A percentile compares a stretch with the other conserved stretches of the same genome.
phyloP scores from a whole-genome alignment of 2,329 filamentous ascomycete genomes.

The Davidsoniella virescens region DNA sequence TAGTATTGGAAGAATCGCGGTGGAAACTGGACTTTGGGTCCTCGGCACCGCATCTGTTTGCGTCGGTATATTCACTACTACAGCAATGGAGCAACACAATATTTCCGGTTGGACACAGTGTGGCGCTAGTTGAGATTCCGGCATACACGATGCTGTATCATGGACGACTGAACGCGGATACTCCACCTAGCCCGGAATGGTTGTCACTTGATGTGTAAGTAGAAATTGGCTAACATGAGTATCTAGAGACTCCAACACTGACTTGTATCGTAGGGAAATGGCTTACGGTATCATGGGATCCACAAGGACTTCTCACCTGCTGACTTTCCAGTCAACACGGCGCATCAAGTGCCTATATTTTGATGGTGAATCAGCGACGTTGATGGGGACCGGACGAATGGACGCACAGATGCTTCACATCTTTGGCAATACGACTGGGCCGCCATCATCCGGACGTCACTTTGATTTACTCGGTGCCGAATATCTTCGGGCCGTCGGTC shows the following conservation, averaged over 20 bases:
- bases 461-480: conserved; percentile 25
- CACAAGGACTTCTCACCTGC: conserved; percentile 26
- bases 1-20: conserved; percentile 14
- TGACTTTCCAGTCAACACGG: conserved; percentile 31
- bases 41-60: conserved; percentile 30
- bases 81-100: conserved; percentile 36
- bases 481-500: conserved; percentile 29
- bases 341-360: conserved; percentile 30
- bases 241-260: conserved; percentile 5
- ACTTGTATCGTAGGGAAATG: conserved; percentile 25
- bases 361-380: conserved; percentile 32
- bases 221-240: background rate
- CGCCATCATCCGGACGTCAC: conserved; percentile 10
- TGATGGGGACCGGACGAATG: conserved; percentile 30
- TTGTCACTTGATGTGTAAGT: conserved; percentile 31
- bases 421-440: conserved; percentile 29
- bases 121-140: conserved; percentile 29
- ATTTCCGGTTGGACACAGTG: conserved; percentile 32
- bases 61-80: conserved; percentile 28
- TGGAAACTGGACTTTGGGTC: conserved; percentile 29
- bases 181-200: conserved; percentile 33
- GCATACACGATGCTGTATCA: conserved; percentile 33
- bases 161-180: conserved; percentile 25
- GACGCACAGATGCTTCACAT: conserved; percentile 34
- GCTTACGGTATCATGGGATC: conserved; percentile 36